Evolutionary conservation across 371 early-diverging fungal genomes (phyloP).

Genomic region (Catenaria anguillulae): DNA sequence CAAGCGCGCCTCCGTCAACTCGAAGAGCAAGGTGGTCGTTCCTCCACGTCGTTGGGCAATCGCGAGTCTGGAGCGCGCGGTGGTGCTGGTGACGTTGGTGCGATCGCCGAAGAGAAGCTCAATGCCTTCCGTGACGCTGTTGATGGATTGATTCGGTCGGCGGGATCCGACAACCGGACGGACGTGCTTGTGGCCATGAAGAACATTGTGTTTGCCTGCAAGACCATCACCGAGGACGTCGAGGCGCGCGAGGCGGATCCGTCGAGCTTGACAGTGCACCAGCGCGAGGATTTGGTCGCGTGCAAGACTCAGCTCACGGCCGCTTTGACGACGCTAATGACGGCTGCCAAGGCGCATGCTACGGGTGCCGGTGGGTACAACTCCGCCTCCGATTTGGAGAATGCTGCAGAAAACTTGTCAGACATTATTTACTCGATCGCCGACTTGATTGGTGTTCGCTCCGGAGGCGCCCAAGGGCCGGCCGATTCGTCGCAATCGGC

Average conservation of each 20-base stretch:
- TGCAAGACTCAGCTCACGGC: constrained; percentile 37
- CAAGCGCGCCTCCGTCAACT: not conserved
- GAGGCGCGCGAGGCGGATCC: constrained; percentile 39
- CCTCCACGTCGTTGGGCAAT: no score
- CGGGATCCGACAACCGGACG: constrained; percentile 48
- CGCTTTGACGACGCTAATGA: constrained; percentile 46
- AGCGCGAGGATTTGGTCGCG: constrained; percentile 17
- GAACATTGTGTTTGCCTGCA: constrained; percentile 57
- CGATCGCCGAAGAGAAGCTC: constrained; percentile 44
- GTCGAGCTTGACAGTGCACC: constrained; percentile 10
- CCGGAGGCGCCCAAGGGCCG: not conserved
- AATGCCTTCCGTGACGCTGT: constrained; percentile 63
- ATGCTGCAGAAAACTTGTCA: constrained; percentile 58
- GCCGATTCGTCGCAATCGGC: not conserved
- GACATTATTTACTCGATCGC: constrained; percentile 59
- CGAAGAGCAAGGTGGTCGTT: not conserved
- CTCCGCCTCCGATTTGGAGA: constrained; percentile 48
- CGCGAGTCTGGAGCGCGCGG: no score
- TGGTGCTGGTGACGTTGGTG: constrained; percentile 28
- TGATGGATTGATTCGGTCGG: constrained; percentile 54
- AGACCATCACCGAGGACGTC: constrained; percentile 61
- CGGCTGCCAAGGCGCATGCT: constrained; percentile 62
- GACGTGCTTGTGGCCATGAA: constrained; percentile 66
- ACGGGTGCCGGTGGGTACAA: constrained; percentile 45
- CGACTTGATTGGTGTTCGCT: constrained; percentile 26